These are phyloP conservation scores for Casuarina cunninghamiana DNA, from an alignment of 306 rosid species.

Conservation along the genomic window DNA sequence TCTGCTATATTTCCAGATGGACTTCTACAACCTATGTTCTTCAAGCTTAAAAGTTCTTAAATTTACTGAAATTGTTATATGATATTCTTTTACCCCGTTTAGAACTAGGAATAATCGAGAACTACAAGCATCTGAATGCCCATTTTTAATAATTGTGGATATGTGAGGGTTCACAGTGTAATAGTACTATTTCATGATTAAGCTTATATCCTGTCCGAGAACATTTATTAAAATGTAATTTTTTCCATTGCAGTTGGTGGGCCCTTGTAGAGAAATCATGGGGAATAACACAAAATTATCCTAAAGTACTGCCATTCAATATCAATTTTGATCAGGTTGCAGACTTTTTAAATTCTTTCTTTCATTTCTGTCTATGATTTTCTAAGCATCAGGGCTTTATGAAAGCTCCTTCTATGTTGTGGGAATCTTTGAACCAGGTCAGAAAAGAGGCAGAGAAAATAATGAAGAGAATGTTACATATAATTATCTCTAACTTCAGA, in stretches of 20 bases:
- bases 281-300: conserved; percentile 55
- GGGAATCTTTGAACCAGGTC: background rate
- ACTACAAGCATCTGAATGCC: conserved; percentile 6
- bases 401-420: conserved; percentile 7
- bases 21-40: background rate
- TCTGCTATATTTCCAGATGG: background rate
- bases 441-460: background rate
- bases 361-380: background rate
- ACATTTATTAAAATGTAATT: conserved; percentile 33
- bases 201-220: conserved; percentile 15
- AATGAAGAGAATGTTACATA: background rate
- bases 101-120: background rate
- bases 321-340: conserved; percentile 90
- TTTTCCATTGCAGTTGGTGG: conserved; percentile 82
- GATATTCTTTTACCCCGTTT: background rate
- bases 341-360: conserved; percentile 7
- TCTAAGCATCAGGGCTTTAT: conserved; percentile 3
- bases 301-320: conserved; percentile 61
- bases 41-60: background rate
- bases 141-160: background rate
- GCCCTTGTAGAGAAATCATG: conserved; percentile 82
- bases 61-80: background rate
- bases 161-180: background rate
- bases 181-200: conserved; percentile 18
- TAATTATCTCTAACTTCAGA: background rate